Conservation (phyloP, 192 early-diverging fungal species). For the Entomortierella parvispora region DNA sequence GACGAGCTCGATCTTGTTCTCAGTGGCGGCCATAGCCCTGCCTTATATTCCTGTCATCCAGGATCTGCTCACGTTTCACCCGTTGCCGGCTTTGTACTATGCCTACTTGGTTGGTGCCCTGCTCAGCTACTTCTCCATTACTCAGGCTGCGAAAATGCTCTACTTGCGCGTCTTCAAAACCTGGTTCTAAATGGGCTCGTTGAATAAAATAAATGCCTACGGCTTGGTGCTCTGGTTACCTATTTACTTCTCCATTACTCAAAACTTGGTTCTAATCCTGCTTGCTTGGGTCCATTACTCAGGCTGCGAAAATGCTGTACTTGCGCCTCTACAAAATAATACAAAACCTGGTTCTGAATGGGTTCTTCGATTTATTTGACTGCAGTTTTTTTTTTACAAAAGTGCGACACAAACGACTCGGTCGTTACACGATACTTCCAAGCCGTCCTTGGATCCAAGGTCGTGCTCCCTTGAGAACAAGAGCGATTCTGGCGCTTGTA, state of each 20-base stretch:
- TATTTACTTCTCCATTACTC: constrained; percentile 51
- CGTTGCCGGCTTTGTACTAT: constrained; percentile 41
- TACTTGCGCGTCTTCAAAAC: constrained; percentile 53
- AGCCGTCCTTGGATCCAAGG: constrained; percentile 42
- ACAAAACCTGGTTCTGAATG: constrained; percentile 59
- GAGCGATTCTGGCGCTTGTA: constrained; percentile 30
- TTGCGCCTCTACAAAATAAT: constrained; percentile 52
- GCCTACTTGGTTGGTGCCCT: constrained; percentile 39
- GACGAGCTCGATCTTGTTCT: constrained; percentile 22
- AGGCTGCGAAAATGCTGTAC: constrained; percentile 50
- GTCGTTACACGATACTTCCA: constrained; percentile 28
- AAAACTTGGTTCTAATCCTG: too few species aligned
- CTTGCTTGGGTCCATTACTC: too few species aligned
- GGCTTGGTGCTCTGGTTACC: constrained; percentile 16
- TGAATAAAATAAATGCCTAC: too few species aligned
- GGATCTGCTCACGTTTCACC: constrained; percentile 30
- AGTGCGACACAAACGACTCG: too few species aligned
- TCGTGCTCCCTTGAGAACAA: constrained; percentile 25
- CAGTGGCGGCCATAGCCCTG: constrained; percentile 23
- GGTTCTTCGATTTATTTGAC: too few species aligned
- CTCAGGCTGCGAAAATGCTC: constrained; percentile 47
- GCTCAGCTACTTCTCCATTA: constrained; percentile 37
- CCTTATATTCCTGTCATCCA: constrained; percentile 45
- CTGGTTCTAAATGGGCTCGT: too few species aligned
- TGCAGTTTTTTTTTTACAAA: too few species aligned